Base-by-base conservation (phyloP, 2,329 filamentous ascomycete genomes). In the Laburnicola sp. region DNA sequence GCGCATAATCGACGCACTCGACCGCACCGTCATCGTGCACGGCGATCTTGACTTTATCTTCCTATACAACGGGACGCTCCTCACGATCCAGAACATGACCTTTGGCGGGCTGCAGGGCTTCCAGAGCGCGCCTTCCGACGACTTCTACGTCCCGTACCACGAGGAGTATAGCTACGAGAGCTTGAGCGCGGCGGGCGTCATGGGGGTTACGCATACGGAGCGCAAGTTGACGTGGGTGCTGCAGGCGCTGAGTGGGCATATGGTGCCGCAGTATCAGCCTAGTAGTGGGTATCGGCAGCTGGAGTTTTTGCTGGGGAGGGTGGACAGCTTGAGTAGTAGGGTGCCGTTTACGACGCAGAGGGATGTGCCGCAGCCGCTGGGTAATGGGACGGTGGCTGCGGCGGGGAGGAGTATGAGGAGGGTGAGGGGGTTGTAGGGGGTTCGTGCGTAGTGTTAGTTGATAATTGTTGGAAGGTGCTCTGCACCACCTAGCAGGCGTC, bases 1-100 rank as follows among this genome's bases (percentile, higher is more conserved):
- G 16, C 45, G 89, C 68, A 91, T 96, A 38, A 80, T 97, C 44
- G 81, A 85, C 72, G 97, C 97, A 71, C 88, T 93, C 39, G 89
- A 95, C 75, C 87, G 91, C 3, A 85, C 96, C 39, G 89, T 91
- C 72, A 85, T 86, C 65, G 88, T 86, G 36, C 60, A 64, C 49
- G 60, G 56, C 36, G 50, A 62, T 40, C 79, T 91, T 7, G 88
- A 88, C 30, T 94, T 96, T 79, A 87, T 85, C 68, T 83, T 97
- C 53, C 92, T 97, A 53, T 88, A 87, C 50, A 91, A 89, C 63
- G 92, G 92, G 60, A 97, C 93, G 3, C 47, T 61, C 6, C 31
- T 61, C 3, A 36, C 58, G 3, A 61, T 61, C 38, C 57, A 59
- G 42, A 61, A 61, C 30, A 61, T 61, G 58, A 57, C 58, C 11